Evolutionary conservation across 768 basidiomycete genomes (phyloP).

Genomic region (Gymnopilus dilepis): DNA sequence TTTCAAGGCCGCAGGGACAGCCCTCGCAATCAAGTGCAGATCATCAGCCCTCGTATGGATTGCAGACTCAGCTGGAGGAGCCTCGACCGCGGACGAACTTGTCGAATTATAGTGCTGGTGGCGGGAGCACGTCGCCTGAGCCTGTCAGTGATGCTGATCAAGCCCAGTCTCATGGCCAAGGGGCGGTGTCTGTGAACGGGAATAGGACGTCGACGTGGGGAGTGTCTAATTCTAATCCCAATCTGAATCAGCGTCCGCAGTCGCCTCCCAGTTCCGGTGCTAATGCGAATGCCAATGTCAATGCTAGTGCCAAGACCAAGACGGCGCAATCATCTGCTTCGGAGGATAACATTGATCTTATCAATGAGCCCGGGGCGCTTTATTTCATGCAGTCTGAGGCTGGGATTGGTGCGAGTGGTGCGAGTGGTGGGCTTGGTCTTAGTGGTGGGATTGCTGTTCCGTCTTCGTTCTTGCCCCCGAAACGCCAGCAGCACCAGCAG

Average conservation of each 20-base stretch:
- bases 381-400: slow-evolving; percentile 64
- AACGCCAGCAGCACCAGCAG: not conserved
- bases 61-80: not conserved
- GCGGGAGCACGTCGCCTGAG: slow-evolving; percentile 13
- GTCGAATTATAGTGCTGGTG: slow-evolving; percentile 9
- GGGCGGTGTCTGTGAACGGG: slow-evolving; percentile 5
- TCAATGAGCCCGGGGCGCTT: slow-evolving; percentile 63
- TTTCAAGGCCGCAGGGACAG: not conserved
- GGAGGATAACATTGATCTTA: slow-evolving; percentile 42
- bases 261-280: not conserved
- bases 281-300: too few species aligned
- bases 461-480: too few species aligned
- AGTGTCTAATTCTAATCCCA: slow-evolving; percentile 1
- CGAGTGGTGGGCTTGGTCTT: slow-evolving; percentile 3
- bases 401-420: slow-evolving; percentile 4
- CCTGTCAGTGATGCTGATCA: slow-evolving; percentile 15
- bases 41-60: not conserved
- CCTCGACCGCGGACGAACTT: slow-evolving; percentile 12
- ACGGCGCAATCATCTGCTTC: slow-evolving; percentile 24
- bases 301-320: slow-evolving; percentile 7
- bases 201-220: slow-evolving; percentile 8
- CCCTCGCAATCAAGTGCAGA: slow-evolving; percentile 1
- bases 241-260: slow-evolving; percentile 17
- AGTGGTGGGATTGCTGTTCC: not conserved
- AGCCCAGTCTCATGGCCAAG: not conserved